phyloP scores from a whole-genome alignment of 2,329 filamentous ascomycete genomes.

The Diaporthe sp. region DNA sequence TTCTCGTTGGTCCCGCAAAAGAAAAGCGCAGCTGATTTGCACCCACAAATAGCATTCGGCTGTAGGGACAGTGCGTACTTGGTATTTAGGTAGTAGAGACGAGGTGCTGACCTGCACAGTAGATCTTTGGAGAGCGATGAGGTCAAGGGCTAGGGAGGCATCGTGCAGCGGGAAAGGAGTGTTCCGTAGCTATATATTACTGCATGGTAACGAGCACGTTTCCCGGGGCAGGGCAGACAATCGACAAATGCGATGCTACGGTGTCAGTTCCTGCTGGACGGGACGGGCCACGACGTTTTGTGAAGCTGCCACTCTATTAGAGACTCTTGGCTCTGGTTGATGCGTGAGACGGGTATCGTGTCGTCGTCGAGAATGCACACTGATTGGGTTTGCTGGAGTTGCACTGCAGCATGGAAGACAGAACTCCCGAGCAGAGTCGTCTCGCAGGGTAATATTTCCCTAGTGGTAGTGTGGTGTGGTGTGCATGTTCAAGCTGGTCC shows the following conservation, averaged over 20 bases:
- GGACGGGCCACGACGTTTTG: constrained; percentile 31
- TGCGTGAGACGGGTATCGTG: constrained; percentile 26
- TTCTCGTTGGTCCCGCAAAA: neutral
- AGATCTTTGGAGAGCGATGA: neutral
- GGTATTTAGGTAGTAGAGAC: neutral
- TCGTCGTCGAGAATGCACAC: neutral
- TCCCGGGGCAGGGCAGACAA: constrained; percentile 4
- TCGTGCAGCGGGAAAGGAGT: constrained; percentile 32
- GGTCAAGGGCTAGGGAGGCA: constrained; percentile 16
- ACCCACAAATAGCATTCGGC: constrained; percentile 12
- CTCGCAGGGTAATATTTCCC: constrained; percentile 12
- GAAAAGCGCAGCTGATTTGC: neutral
- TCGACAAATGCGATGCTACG: constrained; percentile 2
- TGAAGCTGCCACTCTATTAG: constrained; percentile 16
- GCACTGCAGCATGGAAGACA: constrained; percentile 26
- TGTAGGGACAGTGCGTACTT: neutral
- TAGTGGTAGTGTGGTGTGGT: neutral
- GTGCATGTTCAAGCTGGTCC: neutral
- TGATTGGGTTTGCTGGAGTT: neutral
- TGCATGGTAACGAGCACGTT: constrained; percentile 8
- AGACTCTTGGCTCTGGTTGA: constrained; percentile 15
- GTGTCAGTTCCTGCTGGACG: constrained; percentile 6
- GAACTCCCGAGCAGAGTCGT: constrained; percentile 30
- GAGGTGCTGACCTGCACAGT: neutral
- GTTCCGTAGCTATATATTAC: constrained; percentile 37